Percentiles rank a stretch among this genome's conserved stretches.
phyloP scores from a whole-genome alignment of 495 filamentous ascomycete genomes.

The Aspergillus haitiensis region DNA sequence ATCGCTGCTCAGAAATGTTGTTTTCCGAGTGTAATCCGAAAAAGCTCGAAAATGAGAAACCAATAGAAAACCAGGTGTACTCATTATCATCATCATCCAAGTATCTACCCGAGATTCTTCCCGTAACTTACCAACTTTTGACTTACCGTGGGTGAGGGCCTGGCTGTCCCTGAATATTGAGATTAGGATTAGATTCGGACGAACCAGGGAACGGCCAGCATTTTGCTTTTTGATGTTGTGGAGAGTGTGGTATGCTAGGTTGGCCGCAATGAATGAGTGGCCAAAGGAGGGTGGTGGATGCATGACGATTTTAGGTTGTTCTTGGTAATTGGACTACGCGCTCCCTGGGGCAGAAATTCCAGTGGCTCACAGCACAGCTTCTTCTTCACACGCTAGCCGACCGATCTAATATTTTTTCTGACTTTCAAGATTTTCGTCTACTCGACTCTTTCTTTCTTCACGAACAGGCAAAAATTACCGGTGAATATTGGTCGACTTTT shows the following conservation, averaged over 20 bases:
- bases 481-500: too few relatives aligned
- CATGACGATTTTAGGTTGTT: not conserved
- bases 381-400: too few relatives aligned
- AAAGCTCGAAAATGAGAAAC: not conserved
- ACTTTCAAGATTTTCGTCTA: too few relatives aligned
- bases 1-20: not conserved
- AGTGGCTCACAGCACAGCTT: too few relatives aligned
- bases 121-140: slow-evolving; percentile 20
- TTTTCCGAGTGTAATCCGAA: slow-evolving; percentile 21
- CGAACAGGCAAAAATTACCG: too few relatives aligned
- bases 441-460: too few relatives aligned
- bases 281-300: not conserved
- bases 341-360: too few relatives aligned
- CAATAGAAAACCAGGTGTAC: not conserved
- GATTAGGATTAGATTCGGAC: not conserved
- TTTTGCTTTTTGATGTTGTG: slow-evolving; percentile 12
- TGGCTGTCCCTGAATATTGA: slow-evolving; percentile 10
- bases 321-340: too few relatives aligned
- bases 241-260: slow-evolving; percentile 1
- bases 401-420: too few relatives aligned
- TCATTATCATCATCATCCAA: not conserved
- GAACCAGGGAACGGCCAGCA: slow-evolving; percentile 19
- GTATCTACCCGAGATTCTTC: slow-evolving; percentile 15
- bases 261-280: not conserved
- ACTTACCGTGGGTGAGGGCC: slow-evolving; percentile 6